Base-by-base conservation (phyloP, 257 asterid genomes). In the Lycium barbarum region DNA sequence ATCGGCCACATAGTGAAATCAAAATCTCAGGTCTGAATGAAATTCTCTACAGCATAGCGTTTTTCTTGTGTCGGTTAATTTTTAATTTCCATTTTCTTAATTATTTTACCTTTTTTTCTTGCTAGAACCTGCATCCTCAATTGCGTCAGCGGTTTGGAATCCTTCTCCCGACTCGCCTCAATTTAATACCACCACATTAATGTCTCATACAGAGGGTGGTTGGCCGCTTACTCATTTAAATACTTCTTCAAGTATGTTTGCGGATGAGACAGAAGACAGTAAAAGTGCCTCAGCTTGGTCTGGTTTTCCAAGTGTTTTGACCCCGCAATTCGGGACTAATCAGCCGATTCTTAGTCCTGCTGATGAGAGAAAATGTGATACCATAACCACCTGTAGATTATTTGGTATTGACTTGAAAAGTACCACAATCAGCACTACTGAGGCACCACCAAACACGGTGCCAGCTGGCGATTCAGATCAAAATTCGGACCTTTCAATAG, bases 321-420 rank as follows among this genome's bases (percentile, higher is more conserved):
- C 89, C 68, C 85, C 88, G 18, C 84, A 83, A 72, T 78, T 84
- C 18, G 89, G 86, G 78, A 84, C 88, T 40, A 86, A 83, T 79
- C 84, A 88, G 87, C 86, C 71, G 10, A 20, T 13, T 2, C 84
- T 91, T 85, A 84, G 84, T 70, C 85, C n/a, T 58, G 81, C 74
- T 61, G 94, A 87, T 62, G 89, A 81, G 72, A 91, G 87, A 88
- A 92, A 93, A 84, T 62, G 91, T 9, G 96, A 92, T 22, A 80
- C 83, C 76, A 82, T 85, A 83, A 85, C 89, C 45, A 85, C 94
- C 15, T 92, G 96, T 85, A 89, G 97, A 59, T 88, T 97, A 89
- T 95, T 97, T 82, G 99, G 99, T 86, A 84, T 97, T 83, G 95
- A 97, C 72, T 88, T 97, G 90, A 95, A 89, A 66, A 88, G 90